Evolutionary conservation across 371 early-diverging fungal genomes (phyloP), one percentile per base, ranked within the genome.

Genomic region (Mortierella sp.): DNA sequence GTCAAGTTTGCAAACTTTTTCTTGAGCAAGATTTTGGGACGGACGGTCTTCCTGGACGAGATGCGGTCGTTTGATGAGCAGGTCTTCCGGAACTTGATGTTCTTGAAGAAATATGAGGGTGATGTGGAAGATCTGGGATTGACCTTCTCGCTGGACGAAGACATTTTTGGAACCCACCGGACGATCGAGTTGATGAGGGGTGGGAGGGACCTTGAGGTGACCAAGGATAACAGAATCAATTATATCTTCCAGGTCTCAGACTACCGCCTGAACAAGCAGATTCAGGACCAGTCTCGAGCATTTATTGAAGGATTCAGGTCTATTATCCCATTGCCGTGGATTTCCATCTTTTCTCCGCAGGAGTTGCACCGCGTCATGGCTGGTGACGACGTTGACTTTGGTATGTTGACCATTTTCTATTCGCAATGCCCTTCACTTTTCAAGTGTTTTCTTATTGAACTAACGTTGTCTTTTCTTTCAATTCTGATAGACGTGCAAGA

Each of bases 1-100:
- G 94, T 93, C 27, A 93, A 95, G 75, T 98, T 98, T 92, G 97
- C 97, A 7, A 88, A 89, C 18, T 98, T 98, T 86, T 92, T 98
- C 63, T 78, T 97, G 73, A 92, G 95, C 71, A 96, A 96, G 80
- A 90, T 96, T 81, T 87, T 98, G 16, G 96, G 96, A 3, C 89
- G 93, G 77, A 91, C 92, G 71, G 92, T 94, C 41, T 93, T 93
- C 78, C 77, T 98, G 79, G 96, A 97, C 75, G 98, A 97, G 80
- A 87, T 98, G 81, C 92, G 93, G 54, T 94, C 94, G 24, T 87
- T 96, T 49, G 98, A 98, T 83, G 92, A 92, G 75, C 95, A 95
- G 72, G 89, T 98, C 32, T 97, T 95, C 89, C 86, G 92, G 63
- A 95, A 94, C n/a, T 81, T 98, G 82, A 90, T 95, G 56, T 94